Evolutionary conservation across 192 early-diverging fungal species (phyloP), one percentile per base, ranked within the genome.

Genomic region (Obelidium mucronatum): DNA sequence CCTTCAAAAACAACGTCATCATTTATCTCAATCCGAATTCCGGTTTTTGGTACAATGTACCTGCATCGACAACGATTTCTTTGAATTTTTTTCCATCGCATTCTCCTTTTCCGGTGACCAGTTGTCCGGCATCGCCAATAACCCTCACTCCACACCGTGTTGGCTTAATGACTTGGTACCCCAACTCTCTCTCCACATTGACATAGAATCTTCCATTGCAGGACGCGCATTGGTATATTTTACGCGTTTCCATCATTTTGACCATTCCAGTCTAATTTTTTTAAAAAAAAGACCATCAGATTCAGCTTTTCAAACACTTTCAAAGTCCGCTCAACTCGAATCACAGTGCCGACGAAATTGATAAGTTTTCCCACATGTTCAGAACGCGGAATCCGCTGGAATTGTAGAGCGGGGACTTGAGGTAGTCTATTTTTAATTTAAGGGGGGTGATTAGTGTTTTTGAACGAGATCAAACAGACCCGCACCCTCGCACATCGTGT

Each of bases 241-340:
- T 80, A 35, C 82, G 78, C 42, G 82, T 87, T 69, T 94, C 91
- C 74, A 93, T 78, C 84, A 94, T 88, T 76, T 92, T 92, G 31
- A 87, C 85, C 63, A 84, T 63, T 0, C 92, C 92, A 2, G 90
- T 90, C 60, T 35, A 37, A 13, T 35, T 51, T 15, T 15, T n/a
- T 37, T 42, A 8, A 19, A n/a, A n/a, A n/a, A n/a, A n/a, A n/a
- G n/a, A n/a, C n/a, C n/a, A n/a, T n/a, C n/a, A n/a, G n/a, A n/a
- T n/a, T n/a, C n/a, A 33, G 13, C 5, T n/a, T n/a, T 4, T 28
- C 44, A 11, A 68, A 51, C 4, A n/a, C 26, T 35, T 68, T 6
- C 30, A 36, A 36, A 3, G 52, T 31, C 36, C 59, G n/a, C n/a
- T n/a, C n/a, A n/a, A n/a, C n/a, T 53, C 91, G 82, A 17, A 89